Base-by-base conservation (phyloP, 768 basidiomycete genomes). In the Leucosporidium yakuticum region DNA sequence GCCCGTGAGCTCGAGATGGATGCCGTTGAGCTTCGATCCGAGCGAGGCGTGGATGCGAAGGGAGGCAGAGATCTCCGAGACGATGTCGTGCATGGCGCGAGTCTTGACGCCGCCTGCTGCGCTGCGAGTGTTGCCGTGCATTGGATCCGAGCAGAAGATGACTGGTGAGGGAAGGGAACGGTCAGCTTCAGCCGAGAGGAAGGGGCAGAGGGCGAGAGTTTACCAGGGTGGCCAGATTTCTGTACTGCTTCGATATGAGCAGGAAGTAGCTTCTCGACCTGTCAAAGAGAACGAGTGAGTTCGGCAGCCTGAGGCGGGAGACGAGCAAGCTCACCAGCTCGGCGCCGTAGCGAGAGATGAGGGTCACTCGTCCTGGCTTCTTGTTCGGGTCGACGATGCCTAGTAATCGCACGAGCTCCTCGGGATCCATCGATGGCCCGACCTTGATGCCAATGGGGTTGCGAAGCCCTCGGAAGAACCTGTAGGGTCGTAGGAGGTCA, bases 391-490 rank as follows among this genome's bases (percentile, higher is more conserved):
- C 95, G 59, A 97, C 86, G 68, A 94, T 84, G 72, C 90, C 84
- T 21, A 99, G 79, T 55, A 98, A 77, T 50, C 81, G 71, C 0
- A 89, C 84, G 15, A 99, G 79, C 80, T 98, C 96, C 7, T 85
- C 88, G 11, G 80, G 77, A 49, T 80, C 80, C 88, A 98, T 89
- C 51, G 85, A 86, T 31, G 96, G 94, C 4, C 96, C 96, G 9
- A 95, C 90, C 78, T 99, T 99, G 81, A 97, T 85, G 3, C 96
- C 96, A 67, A 96, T 90, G 2, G 92, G 92, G 77, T 96, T 95
- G 59, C 90, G 82, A 62, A 96, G 88, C 11, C 92, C 91, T 64
- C 90, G 82, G 80, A 94, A 94, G 78, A 93, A 25, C 27, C 17
- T 27, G 54, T 31, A 31, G 27, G 12, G 23, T 11, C 25, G 17